Conservation (phyloP, 805 yeast species). For the Kodamaea hsintzibuensis region DNA sequence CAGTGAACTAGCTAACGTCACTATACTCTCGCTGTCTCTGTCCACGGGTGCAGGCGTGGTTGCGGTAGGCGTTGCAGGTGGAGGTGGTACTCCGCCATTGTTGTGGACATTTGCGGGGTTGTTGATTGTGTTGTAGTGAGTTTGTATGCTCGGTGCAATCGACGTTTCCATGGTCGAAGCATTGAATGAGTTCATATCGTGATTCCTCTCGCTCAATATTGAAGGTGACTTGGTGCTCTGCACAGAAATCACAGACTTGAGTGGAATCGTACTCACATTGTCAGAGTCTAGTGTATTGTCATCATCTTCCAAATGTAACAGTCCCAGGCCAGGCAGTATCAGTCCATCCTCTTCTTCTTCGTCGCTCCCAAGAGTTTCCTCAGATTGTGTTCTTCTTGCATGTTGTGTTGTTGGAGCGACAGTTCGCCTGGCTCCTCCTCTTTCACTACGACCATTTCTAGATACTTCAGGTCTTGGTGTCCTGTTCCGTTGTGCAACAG, state of each 20-base stretch:
- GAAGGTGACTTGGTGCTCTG: slow-evolving; percentile 44
- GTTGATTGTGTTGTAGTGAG: neutral
- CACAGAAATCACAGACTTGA: slow-evolving; percentile 44
- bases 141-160: slow-evolving; percentile 42
- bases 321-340: slow-evolving; percentile 12
- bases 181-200: slow-evolving; percentile 32
- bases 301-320: slow-evolving; percentile 16
- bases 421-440: neutral
- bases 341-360: slow-evolving; percentile 14
- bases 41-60: slow-evolving; percentile 22
- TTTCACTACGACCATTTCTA: neutral
- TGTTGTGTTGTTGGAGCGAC: neutral
- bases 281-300: slow-evolving; percentile 27
- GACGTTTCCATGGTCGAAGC: slow-evolving; percentile 55
- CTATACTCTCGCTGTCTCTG: slow-evolving; percentile 43
- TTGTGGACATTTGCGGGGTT: neutral
- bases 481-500: neutral
- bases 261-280: slow-evolving; percentile 50
- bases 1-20: slow-evolving; percentile 44
- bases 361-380: slow-evolving; percentile 5
- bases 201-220: slow-evolving; percentile 30
- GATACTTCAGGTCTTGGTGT: neutral
- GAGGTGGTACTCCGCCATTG: neutral
- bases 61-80: slow-evolving; percentile 12
- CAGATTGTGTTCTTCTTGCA: neutral